Evolutionary conservation across 1,284 basidiomycete species (phyloP), one percentile per base, ranked within the genome.

Genomic region (Cutaneotrichosporon sp.): DNA sequence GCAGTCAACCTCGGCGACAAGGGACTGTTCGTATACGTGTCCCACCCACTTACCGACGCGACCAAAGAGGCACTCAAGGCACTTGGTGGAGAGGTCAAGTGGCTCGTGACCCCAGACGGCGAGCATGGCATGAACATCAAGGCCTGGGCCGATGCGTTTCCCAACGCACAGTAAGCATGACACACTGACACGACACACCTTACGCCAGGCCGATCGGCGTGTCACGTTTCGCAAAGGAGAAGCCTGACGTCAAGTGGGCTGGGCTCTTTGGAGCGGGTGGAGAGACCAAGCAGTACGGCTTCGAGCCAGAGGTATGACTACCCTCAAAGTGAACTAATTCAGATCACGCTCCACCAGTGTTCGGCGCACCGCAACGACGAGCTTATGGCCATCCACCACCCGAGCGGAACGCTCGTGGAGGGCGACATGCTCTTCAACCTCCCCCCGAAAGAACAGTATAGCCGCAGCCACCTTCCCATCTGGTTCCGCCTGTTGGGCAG

Each of bases 361-460:
- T 85, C 90, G 14, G 90, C 91, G 0, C 88, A 90, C 78, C 83
- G 82, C 70, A 95, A 93, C 77, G 88, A 92, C 76, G 96, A 97
- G 68, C 86, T 97, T 18, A 91, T 91, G 0, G 97, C 95, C 78
- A 85, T 90, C 67, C 96, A 98, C 75, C 81, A 83, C 16, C 84
- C 87, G 0, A 89, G 88, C 16, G 90, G 88, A 75, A 88, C 90
- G 0, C 82, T 98, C 61, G 85, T 98, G 63, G 84, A 90, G 75
- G 96, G 91, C 0, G 96, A 99, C 77, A 82, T 97, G 52, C 77
- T 98, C 5, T 89, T 96, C 83, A 97, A 98, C 80, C 82, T 97
- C 7, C 94, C 94, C 0, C 84, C 86, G 5, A 88, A 80, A 0
- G 95, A 98, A 79, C 94, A 97, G 82, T 83, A 83, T 72, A 79